Percentiles rank a stretch among this genome's conserved stretches.
Evolutionary conservation across 225 moss, liverwort and hornwort genomes (phyloP).

Genomic region (Polytrichum commune): DNA sequence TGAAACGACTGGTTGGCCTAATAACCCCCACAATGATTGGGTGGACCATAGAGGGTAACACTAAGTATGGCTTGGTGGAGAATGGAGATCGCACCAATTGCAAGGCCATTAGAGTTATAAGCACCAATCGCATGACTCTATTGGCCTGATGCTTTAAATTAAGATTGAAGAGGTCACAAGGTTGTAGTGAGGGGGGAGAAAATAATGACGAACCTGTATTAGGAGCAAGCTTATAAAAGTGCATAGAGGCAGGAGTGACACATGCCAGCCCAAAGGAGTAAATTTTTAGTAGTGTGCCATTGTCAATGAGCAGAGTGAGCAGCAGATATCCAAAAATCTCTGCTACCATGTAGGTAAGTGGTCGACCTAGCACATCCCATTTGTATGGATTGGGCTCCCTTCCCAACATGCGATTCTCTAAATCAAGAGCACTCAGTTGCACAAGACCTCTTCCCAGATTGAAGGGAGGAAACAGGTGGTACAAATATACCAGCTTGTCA

Average conservation of each 20-base stretch:
- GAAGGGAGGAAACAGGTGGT: slow-evolving; percentile 82
- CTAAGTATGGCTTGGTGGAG: too few species aligned
- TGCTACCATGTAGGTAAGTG: slow-evolving; percentile 68
- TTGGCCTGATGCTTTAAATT: neutral
- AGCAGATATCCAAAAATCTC: slow-evolving; percentile 81
- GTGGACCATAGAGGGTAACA: too few species aligned
- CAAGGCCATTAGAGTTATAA: too few species aligned
- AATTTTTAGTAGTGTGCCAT: slow-evolving; percentile 51
- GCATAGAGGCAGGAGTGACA: slow-evolving; percentile 20
- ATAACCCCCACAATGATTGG: too few species aligned
- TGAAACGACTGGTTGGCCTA: too few species aligned
- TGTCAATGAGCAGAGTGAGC: slow-evolving; percentile 78
- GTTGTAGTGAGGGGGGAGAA: neutral
- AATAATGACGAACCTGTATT: slow-evolving; percentile 22
- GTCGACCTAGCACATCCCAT: slow-evolving; percentile 81
- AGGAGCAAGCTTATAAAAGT: slow-evolving; percentile 19
- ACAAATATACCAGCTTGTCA: slow-evolving; percentile 66
- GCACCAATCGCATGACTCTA: too few species aligned
- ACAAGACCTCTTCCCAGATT: slow-evolving; percentile 84
- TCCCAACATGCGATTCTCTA: slow-evolving; percentile 57
- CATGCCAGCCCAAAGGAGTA: slow-evolving; percentile 18
- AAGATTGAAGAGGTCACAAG: neutral
- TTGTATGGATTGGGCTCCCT: slow-evolving; percentile 47
- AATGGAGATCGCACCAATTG: too few species aligned
- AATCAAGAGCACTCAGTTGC: slow-evolving; percentile 77